Evolutionary conservation across 805 yeast species (phyloP), one percentile per base, ranked within the genome.

Genomic region (Kuraishia hungarica): DNA sequence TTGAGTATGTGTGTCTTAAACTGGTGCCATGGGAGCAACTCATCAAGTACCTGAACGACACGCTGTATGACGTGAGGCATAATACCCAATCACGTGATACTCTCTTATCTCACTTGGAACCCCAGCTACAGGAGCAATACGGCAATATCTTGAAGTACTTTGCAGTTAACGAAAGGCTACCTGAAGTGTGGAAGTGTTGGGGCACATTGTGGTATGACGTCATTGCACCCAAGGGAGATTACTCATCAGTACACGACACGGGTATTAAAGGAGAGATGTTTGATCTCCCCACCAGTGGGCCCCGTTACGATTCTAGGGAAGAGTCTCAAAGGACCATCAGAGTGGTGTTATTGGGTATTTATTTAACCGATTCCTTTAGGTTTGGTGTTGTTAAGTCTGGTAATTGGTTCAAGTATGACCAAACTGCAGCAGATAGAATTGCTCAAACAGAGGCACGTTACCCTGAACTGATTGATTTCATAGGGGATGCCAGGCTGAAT

Each of bases 111-210:
- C 60, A 58, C 50, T 11, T 51, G 15, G 47, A 53, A 7, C 53
- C 51, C 22, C 47, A 56, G 1, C 51, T 53, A 15, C 50, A 43
- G 39, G 57, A 56, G 19, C 52, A 58, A 39, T 62, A 73, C n/a
- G 70, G 73, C 0, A 71, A 74, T 53, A 67, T 76, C 49, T 59
- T 86, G n/a, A 71, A 74, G 3, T 66, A 77, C 59, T 83, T 82
- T 61, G 76, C 81, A 59, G 73, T 79, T 52, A 77, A 80, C 64
- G 93, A 87, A 64, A 79, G 74, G 50, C 70, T 87, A 52, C 82
- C 87, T 49, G 96, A 88, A 67, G 86, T 84, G 21, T 87, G 92
- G 92, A 84, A 84, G 64, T 83, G 91, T 62, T 87, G 93, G 90
- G 96, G 96, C 1, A 80, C 90, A 0, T 65, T 88, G 48, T 87